Evolutionary conservation across 2,329 filamentous ascomycete species (phyloP), one percentile per base, ranked within the genome.

Genomic region (Penicillium sp.): DNA sequence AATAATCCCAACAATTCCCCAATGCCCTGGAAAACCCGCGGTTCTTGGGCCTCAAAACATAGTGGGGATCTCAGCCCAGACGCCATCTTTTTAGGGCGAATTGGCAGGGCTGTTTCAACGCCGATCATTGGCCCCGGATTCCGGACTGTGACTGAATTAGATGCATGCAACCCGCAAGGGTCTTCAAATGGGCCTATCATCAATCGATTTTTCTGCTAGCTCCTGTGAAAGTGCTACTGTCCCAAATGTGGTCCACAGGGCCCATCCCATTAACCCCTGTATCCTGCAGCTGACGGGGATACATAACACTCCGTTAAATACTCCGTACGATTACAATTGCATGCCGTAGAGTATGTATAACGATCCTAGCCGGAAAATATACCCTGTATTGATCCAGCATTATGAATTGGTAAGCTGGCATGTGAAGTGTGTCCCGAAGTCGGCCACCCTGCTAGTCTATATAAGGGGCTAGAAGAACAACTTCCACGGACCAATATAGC

Each of bases 101-200:
- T 48, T 1, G 17, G 7, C 15, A 33, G 5, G 29, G 45, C 46
- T 25, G n/a, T 33, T 48, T 25, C 19, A 35, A 49, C 21, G 31
- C 31, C 21, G 29, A 48, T 33, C 46, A 48, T 25, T 49, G 46
- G 31, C 21, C 31, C 46, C 31, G 10, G 31, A 49, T 49, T 49
- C 31, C 46, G 31, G 21, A 37, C 46, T 33, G 23, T 31, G 21
- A 29, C 42, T 42, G 29, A 33, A 43, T 41, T 46, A 17, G 9
- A 53, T 56, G 40, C 46, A 56, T 25, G 31, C 33, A 38, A 41
- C 29, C 52, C 35, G 52, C 25, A 56, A 56, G 46, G 53, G 38
- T 56, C 33, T 45, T 21, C 23, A n/a, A n/a, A 6, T 49, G 21
- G 43, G 19, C 50, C 50, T 54, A 54, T 54, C 31, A 54, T 38